phyloP scores from a whole-genome alignment of 192 early-diverging fungal species.

The Coemansia sp. region DNA sequence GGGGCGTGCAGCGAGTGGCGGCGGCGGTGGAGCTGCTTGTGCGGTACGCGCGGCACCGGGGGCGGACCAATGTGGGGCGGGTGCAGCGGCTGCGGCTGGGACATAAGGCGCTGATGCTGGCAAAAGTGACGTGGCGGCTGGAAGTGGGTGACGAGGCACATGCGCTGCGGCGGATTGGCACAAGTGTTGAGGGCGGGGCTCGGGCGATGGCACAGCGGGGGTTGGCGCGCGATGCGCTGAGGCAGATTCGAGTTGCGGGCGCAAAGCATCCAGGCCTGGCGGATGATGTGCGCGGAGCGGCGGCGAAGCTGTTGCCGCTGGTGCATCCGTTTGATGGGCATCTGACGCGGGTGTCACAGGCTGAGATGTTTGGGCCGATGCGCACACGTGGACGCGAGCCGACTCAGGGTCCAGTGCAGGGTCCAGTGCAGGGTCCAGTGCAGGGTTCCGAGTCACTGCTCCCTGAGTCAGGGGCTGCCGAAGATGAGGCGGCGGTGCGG shows the following conservation, averaged over 20 bases:
- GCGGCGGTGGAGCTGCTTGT: constrained; percentile 38
- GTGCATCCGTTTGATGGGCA: constrained; percentile 53
- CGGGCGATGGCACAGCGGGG: constrained; percentile 1
- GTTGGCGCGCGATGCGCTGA: constrained; percentile 43
- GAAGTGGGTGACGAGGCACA: constrained; percentile 42
- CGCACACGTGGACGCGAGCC: constrained; percentile 1
- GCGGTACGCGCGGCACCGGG: constrained; percentile 17
- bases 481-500: not conserved
- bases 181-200: not conserved
- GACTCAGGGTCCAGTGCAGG: no score
- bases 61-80: constrained; percentile 11
- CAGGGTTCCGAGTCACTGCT: not conserved
- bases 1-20: constrained; percentile 19
- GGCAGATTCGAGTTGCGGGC: constrained; percentile 25
- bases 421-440: no score
- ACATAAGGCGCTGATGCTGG: constrained; percentile 44
- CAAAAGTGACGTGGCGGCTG: constrained; percentile 37
- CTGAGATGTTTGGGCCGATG: constrained; percentile 35
- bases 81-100: constrained; percentile 44
- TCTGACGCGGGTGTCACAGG: constrained; percentile 29
- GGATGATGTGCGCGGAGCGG: constrained; percentile 8
- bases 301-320: constrained; percentile 27
- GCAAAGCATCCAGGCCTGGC: constrained; percentile 37
- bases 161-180: constrained; percentile 21
- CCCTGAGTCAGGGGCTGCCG: not conserved